phyloP scores from a whole-genome alignment of 768 basidiomycete species.

The Russula dissimulans region DNA sequence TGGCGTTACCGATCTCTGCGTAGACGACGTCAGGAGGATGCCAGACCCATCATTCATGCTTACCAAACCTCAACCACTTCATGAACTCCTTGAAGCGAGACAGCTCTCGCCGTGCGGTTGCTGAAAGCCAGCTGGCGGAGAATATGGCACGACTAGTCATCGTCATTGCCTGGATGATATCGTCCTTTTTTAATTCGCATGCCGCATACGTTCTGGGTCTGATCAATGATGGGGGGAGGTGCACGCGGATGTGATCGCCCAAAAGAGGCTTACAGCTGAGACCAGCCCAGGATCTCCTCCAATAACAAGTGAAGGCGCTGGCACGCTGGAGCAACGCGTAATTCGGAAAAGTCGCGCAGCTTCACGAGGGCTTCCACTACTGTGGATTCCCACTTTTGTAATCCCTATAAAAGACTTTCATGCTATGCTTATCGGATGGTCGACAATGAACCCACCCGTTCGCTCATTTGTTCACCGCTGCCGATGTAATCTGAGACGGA shows the following conservation, averaged over 20 bases:
- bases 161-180: slow-evolving; percentile 44
- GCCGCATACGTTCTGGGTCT: slow-evolving; percentile 46
- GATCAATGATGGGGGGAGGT: slow-evolving; percentile 13
- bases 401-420: slow-evolving; percentile 39
- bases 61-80: slow-evolving; percentile 68
- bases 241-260: slow-evolving; percentile 6
- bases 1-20: slow-evolving; percentile 42
- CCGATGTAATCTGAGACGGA: slow-evolving; percentile 65
- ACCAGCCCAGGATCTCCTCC: slow-evolving; percentile 75
- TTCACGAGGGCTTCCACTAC: slow-evolving; percentile 61
- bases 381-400: slow-evolving; percentile 76
- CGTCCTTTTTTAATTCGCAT: slow-evolving; percentile 45
- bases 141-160: slow-evolving; percentile 50
- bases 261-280: slow-evolving; percentile 45
- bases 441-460: slow-evolving; percentile 47
- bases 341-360: slow-evolving; percentile 65
- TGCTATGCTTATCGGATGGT: not conserved
- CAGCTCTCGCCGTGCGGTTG: slow-evolving; percentile 56
- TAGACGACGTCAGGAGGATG: slow-evolving; percentile 4
- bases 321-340: slow-evolving; percentile 60
- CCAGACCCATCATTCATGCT: slow-evolving; percentile 20
- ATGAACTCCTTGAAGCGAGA: slow-evolving; percentile 72
- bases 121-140: slow-evolving; percentile 58
- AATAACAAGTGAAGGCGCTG: slow-evolving; percentile 70
- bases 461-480: slow-evolving; percentile 72